Conservation (phyloP, 495 filamentous ascomycete species). For the Cercophora sp. region DNA sequence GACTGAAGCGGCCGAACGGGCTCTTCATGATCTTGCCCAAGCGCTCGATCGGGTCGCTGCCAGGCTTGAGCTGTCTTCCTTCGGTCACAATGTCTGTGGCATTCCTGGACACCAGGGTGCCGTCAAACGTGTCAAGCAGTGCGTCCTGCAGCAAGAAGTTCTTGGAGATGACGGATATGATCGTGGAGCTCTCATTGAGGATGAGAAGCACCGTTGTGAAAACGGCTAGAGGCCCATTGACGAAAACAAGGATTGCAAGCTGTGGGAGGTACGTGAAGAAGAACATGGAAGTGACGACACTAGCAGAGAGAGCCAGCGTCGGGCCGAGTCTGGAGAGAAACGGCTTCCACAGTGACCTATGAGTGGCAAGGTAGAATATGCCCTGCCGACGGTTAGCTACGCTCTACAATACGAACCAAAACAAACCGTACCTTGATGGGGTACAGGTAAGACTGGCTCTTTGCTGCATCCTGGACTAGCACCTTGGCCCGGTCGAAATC, state of each 20-base stretch:
- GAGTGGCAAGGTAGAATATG: constrained; percentile 70
- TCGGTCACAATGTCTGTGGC: constrained; percentile 58
- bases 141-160: constrained; percentile 75
- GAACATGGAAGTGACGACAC: constrained; percentile 73
- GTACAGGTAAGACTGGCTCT: constrained; percentile 77
- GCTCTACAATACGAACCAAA: too few relatives aligned
- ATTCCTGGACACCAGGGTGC: constrained; percentile 58
- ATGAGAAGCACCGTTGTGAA: constrained; percentile 73
- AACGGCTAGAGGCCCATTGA: constrained; percentile 81
- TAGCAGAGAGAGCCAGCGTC: constrained; percentile 63
- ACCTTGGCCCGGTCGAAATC: constrained; percentile 52
- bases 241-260: constrained; percentile 70
- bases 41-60: constrained; percentile 59
- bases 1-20: constrained; percentile 64
- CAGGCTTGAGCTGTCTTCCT: constrained; percentile 65
- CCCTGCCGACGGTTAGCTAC: constrained; percentile 52
- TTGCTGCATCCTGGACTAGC: constrained; percentile 58
- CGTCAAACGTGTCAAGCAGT: constrained; percentile 88
- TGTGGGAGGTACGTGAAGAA: constrained; percentile 89
- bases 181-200: constrained; percentile 73
- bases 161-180: constrained; percentile 69
- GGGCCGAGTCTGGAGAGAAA: constrained; percentile 65
- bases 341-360: constrained; percentile 63
- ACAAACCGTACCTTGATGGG: constrained; percentile 62
- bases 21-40: constrained; percentile 69